A percentile compares a stretch with the other conserved stretches of the same genome.
Evolutionary conservation across 331 rosid genomes (phyloP).

Genomic region (Acacia concinna): DNA sequence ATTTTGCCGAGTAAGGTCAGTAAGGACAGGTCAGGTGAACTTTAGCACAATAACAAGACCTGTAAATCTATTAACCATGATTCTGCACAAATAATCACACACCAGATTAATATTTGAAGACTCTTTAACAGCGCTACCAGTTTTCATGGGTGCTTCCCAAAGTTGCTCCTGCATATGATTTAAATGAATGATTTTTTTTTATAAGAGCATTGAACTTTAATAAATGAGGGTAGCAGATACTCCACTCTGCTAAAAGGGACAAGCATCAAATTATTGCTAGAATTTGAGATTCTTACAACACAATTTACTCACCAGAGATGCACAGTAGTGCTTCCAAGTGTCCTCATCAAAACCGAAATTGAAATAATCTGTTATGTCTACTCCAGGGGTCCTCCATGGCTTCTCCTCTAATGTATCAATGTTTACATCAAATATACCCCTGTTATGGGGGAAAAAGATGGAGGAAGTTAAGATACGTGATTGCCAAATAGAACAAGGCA

Average conservation of each 20-base stretch:
- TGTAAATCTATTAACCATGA: conserved; percentile 3
- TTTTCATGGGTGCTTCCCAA: conserved; percentile 31
- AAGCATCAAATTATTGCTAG: conserved; percentile 11
- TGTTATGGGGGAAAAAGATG: conserved; percentile 28
- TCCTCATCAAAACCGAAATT: conserved; percentile 69
- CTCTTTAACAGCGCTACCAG: conserved; percentile 29
- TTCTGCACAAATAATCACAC: conserved; percentile 10
- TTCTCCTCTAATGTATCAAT: conserved; percentile 56
- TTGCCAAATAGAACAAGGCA: not conserved
- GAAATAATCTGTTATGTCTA: conserved; percentile 64
- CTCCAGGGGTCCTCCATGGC: conserved; percentile 63
- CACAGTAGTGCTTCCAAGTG: conserved; percentile 69
- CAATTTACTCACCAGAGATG: conserved; percentile 53
- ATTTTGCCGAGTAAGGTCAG: conserved; percentile 17
- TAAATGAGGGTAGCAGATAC: conserved; percentile 18
- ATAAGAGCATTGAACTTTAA: conserved; percentile 25
- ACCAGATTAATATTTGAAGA: conserved; percentile 44
- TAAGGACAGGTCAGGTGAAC: conserved; percentile 29
- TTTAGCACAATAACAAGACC: conserved; percentile 20
- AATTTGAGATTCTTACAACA: conserved; percentile 6
- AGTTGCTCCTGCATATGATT: conserved; percentile 45
- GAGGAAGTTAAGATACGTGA: conserved; percentile 7
- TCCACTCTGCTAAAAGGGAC: conserved; percentile 26
- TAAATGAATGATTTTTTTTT: conserved; percentile 18
- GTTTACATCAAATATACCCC: conserved; percentile 62